phyloP scores from a whole-genome alignment of 805 yeast species.

The Saturnispora dispora region DNA sequence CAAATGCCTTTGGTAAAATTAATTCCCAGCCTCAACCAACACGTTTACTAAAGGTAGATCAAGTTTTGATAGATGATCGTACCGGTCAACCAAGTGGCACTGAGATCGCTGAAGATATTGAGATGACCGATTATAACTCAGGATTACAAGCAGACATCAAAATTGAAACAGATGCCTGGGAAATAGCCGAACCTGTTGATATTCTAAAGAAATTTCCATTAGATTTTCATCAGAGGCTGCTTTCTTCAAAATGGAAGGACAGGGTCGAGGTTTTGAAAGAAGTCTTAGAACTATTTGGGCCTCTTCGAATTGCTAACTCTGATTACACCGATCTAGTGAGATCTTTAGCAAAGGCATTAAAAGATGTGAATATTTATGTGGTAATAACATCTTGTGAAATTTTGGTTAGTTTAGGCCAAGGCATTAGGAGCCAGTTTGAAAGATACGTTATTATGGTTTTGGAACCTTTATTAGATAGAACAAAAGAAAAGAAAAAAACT shows the following conservation, averaged over 20 bases:
- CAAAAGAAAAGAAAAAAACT: constrained; percentile 77
- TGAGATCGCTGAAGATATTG: constrained; percentile 30
- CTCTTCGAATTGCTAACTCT: constrained; percentile 42
- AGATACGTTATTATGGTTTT: constrained; percentile 46
- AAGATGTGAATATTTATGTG: constrained; percentile 84
- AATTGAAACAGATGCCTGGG: constrained; percentile 50
- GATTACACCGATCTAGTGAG: constrained; percentile 63
- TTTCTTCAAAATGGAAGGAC: constrained; percentile 80
- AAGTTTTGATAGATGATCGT: constrained; percentile 22
- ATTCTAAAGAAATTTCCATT: constrained; percentile 58
- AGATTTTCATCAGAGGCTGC: constrained; percentile 45
- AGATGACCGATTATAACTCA: constrained; percentile 26
- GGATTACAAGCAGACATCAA: constrained; percentile 18
- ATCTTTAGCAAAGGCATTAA: constrained; percentile 59
- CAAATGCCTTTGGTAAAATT: constrained; percentile 53
- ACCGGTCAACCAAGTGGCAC: constrained; percentile 16
- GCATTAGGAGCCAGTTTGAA: constrained; percentile 49
- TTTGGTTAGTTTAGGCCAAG: constrained; percentile 51
- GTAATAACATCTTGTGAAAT: constrained; percentile 71
- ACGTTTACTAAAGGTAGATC: constrained; percentile 42
- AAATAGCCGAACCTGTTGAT: constrained; percentile 59
- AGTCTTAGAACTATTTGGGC: constrained; percentile 40
- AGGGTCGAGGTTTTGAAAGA: constrained; percentile 79
- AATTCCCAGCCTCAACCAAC: constrained; percentile 38
- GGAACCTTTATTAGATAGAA: constrained; percentile 62